Evolutionary conservation across 495 filamentous ascomycete species (phyloP), one percentile per base, ranked within the genome.

Genomic region (Lasiosphaeria ovina): DNA sequence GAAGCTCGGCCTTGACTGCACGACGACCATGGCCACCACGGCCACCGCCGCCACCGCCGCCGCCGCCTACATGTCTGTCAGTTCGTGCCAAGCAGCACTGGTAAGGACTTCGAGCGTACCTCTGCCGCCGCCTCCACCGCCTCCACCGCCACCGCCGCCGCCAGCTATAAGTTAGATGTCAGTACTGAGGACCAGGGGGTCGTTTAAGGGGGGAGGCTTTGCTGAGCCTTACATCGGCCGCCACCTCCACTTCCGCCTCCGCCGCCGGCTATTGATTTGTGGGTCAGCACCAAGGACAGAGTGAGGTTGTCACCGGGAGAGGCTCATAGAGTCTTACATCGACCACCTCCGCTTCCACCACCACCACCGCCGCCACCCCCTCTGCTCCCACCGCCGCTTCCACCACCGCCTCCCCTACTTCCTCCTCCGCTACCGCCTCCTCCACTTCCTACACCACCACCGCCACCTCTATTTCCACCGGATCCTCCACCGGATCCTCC

Each of bases 381-480:
- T 42, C 38, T 54, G 36, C 35, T 47, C 2, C 51, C 51, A 38
- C 58, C 50, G 34, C 58, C 50, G 17, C 58, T 33, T 40, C 49
- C 57, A 51, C 57, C 48, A 14, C 55, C 55, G 16, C 60, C 60
- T 45, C 55, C 57, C n/a, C n/a, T 14, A 5, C 57, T 17, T 42
- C 49, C 49, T 9, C 55, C 55, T 4, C 55, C 55, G 14, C 55
- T 16, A 2, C 44, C 24, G 4, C 50, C 50, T 32, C 57, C 57
- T 0, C 57, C 57, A 12, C 57, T 49, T 1, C 57, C 48, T 32
- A 47, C 57, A 6, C 45, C 10, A 9, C 57, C 57, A 3, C 44
- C 44, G 44, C 44, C 44, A 0, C 60, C 54, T n/a, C 59, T 45
- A 47, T n/a, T 47, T 24, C 53, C 47, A 38, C 44, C 53, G 36